A percentile compares a stretch with the other conserved stretches of the same genome.
These are phyloP conservation scores for Penicillium paxilli DNA, from an alignment of 495 filamentous ascomycete genomes.

Conservation along the genomic window DNA sequence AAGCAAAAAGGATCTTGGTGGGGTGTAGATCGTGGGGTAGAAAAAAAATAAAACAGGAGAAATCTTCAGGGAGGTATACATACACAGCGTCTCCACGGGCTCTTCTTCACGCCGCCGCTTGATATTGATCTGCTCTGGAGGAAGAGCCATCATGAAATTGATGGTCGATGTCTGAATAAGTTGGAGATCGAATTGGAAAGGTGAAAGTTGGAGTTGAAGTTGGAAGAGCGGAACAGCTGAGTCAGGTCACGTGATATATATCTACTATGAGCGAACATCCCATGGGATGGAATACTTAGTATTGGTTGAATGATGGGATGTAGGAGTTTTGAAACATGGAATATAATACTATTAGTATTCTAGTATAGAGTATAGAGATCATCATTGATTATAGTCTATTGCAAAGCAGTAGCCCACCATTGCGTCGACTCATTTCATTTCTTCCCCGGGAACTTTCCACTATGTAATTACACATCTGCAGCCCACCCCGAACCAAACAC, in stretches of 20 bases:
- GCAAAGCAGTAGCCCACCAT: background rate
- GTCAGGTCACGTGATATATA: background rate
- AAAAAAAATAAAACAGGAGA: constrained; percentile 16
- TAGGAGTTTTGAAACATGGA: no score
- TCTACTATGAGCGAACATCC: no score
- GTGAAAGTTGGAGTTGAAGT: background rate
- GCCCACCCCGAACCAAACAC: constrained; percentile 17
- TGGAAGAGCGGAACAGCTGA: background rate
- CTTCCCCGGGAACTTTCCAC: constrained; percentile 15
- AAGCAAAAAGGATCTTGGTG: background rate
- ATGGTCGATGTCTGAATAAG: background rate
- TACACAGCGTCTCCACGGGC: constrained; percentile 57
- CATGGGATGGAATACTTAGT: no score
- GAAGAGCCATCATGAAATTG: constrained; percentile 37
- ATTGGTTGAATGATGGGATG: no score
- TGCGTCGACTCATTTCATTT: constrained; percentile 28
- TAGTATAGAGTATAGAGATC: no score
- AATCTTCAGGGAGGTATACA: constrained; percentile 14
- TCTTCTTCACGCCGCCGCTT: constrained; percentile 59
- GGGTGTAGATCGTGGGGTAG: constrained; percentile 24
- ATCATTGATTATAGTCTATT: background rate
- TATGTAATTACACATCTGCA: constrained; percentile 27
- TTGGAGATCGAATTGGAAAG: background rate
- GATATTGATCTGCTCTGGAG: constrained; percentile 55
- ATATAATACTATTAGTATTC: no score